A percentile compares a stretch with the other conserved stretches of the same genome.
Evolutionary conservation across 192 early-diverging fungal genomes (phyloP).

Genomic region (Coemansia sp.): DNA sequence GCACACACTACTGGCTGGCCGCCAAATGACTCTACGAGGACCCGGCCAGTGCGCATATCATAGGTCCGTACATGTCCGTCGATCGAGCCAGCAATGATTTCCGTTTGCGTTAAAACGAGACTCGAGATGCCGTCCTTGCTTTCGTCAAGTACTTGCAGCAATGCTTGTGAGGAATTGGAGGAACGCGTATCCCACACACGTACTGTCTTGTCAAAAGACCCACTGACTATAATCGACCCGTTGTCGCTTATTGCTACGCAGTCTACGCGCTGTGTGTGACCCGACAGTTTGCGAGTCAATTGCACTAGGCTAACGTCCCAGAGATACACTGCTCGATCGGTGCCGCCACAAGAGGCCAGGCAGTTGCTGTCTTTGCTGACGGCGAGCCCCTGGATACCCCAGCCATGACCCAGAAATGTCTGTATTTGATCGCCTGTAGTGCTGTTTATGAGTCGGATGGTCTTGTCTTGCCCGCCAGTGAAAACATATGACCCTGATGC

Average conservation of each 20-base stretch:
- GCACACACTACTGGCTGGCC: conserved; percentile 80
- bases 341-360: conserved; percentile 77
- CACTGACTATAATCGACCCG: conserved; percentile 77
- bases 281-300: conserved; percentile 72
- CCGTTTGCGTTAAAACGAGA: conserved; percentile 66
- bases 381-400: conserved; percentile 66
- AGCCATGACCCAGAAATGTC: conserved; percentile 83
- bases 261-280: conserved; percentile 85
- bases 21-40: conserved; percentile 73
- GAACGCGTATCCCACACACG: conserved; percentile 58
- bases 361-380: conserved; percentile 60
- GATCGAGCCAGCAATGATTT: conserved; percentile 82
- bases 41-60: conserved; percentile 80
- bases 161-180: conserved; percentile 37
- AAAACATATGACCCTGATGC: conserved; percentile 78
- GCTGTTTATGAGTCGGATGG: conserved; percentile 72
- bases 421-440: conserved; percentile 70
- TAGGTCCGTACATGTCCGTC: conserved; percentile 84
- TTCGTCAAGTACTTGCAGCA: conserved; percentile 84
- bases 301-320: conserved; percentile 86
- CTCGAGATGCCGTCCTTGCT: conserved; percentile 86
- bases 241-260: conserved; percentile 80
- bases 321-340: conserved; percentile 76
- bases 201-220: conserved; percentile 65
- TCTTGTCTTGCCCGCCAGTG: conserved; percentile 78